Evolutionary conservation across 345 rosid genomes (phyloP), one percentile per base, ranked within the genome.

Genomic region (Eucalyptus polybractea): DNA sequence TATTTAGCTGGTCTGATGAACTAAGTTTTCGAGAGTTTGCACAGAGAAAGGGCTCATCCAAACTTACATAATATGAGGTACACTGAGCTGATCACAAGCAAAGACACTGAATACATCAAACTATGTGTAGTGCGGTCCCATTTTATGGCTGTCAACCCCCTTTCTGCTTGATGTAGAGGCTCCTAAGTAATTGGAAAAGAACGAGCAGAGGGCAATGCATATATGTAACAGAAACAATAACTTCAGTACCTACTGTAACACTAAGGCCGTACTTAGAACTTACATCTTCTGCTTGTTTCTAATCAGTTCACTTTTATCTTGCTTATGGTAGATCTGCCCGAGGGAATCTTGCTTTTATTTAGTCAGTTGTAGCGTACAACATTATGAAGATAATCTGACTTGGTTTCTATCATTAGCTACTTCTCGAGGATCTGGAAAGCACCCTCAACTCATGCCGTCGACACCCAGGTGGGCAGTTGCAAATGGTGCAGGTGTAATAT

Each of bases 401-500:
- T 65, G 22, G 83, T 89, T 56, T 89, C 80, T 88, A 8, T 81
- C 81, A 88, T 87, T 88, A 95, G 96, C 97, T 90, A 94, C 97
- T 91, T 93, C 99, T 88, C 97, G 97, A 51, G 98, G 98, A 92
- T 96, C 99, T 90, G 99, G 99, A 90, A 97, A 97, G 92, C 98
- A 97, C 93, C 99, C 99, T 89, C 99, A 97, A 90, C 95, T 97
- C 90, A 93, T 97, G 95, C 98, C 95, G 76, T 95, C 99, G 17
- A 95, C 99, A 29, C 99, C 99, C 58, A 94, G 99, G 90, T 97
- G 99, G 99, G 99, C 99, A 37, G 99, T 97, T 90, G 99, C 99
- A 81, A 97, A 97, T 92, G 99, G 99, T 90, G 99, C 99, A 47
- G 99, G 99, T 90, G 99, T 97, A 40, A 97, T 97, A 88, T 91